Evolutionary conservation across 2,329 filamentous ascomycete genomes (phyloP).

Genomic region (Sclerotinia spermophila): DNA sequence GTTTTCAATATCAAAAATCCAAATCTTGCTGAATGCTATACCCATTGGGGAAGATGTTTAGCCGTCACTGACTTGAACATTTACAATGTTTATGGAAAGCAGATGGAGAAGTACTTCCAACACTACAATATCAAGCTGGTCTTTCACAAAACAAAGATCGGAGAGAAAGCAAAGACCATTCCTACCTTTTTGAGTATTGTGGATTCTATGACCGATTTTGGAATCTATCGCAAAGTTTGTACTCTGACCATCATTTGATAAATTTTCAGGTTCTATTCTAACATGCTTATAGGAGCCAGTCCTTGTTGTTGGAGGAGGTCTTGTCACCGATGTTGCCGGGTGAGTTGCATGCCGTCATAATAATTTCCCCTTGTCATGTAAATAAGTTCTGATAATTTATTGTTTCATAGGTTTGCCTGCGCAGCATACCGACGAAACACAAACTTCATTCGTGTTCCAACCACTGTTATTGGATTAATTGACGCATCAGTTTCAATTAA

Average conservation of each 20-base stretch:
- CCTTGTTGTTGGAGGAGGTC: conserved; percentile 62
- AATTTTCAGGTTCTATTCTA: background rate
- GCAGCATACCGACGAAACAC: conserved; percentile 69
- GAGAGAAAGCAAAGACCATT: conserved; percentile 71
- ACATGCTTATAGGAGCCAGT: conserved; percentile 52
- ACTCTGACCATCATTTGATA: conserved; percentile 18
- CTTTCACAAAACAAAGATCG: conserved; percentile 70
- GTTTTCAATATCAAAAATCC: conserved; percentile 59
- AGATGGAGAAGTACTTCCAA: conserved; percentile 65
- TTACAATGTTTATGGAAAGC: conserved; percentile 61
- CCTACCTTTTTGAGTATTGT: conserved; percentile 66
- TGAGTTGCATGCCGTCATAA: conserved; percentile 41
- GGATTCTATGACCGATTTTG: conserved; percentile 71
- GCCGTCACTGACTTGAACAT: conserved; percentile 71
- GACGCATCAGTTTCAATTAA: conserved; percentile 75
- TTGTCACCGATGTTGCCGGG: conserved; percentile 73
- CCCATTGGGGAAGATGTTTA: conserved; percentile 60
- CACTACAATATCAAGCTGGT: conserved; percentile 59
- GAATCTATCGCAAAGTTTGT: conserved; percentile 58
- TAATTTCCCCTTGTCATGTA: conserved; percentile 18
- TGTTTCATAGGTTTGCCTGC: conserved; percentile 56
- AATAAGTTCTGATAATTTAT: conserved; percentile 31
- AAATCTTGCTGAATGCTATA: conserved; percentile 62
- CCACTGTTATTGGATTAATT: conserved; percentile 71
- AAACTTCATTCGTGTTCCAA: conserved; percentile 70